These are phyloP conservation scores for Dioscorea zingiberensis DNA, from an alignment of 106 monocot species.

Conservation along the genomic window DNA sequence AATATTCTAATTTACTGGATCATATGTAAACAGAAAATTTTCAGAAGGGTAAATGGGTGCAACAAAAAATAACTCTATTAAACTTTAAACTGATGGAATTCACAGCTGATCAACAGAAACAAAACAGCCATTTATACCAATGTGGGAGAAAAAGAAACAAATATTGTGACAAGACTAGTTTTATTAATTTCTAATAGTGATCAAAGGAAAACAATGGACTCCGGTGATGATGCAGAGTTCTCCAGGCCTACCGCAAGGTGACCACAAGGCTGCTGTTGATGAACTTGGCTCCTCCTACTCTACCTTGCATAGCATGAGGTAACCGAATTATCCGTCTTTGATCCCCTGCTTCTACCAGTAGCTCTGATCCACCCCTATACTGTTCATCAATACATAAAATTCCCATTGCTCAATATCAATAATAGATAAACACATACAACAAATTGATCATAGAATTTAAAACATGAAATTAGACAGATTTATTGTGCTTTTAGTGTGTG, in stretches of 20 bases:
- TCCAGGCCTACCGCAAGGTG: constrained; percentile 22
- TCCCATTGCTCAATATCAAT: background rate
- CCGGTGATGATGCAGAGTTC: background rate
- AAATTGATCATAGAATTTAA: too few relatives aligned
- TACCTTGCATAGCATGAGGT: constrained; percentile 72
- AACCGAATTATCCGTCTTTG: constrained; percentile 74
- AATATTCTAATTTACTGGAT: too few relatives aligned
- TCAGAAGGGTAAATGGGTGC: too few relatives aligned
- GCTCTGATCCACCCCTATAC: constrained; percentile 84
- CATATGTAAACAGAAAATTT: too few relatives aligned
- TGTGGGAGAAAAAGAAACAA: background rate
- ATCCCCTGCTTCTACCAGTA: constrained; percentile 91
- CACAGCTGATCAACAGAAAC: background rate
- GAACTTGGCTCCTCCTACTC: constrained; percentile 81
- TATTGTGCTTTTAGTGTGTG: too few relatives aligned
- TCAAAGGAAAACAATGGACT: background rate
- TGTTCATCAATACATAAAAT: constrained; percentile 18
- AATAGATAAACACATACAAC: background rate
- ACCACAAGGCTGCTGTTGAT: constrained; percentile 59
- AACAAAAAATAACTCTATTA: too few relatives aligned
- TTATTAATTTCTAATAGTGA: background rate
- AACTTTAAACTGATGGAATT: too few relatives aligned
- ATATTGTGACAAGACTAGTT: too few relatives aligned
- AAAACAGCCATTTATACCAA: background rate
- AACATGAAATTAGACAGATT: too few relatives aligned